Conservation (phyloP, 108 stramenopile genomes). For the Fistulifera solaris region DNA sequence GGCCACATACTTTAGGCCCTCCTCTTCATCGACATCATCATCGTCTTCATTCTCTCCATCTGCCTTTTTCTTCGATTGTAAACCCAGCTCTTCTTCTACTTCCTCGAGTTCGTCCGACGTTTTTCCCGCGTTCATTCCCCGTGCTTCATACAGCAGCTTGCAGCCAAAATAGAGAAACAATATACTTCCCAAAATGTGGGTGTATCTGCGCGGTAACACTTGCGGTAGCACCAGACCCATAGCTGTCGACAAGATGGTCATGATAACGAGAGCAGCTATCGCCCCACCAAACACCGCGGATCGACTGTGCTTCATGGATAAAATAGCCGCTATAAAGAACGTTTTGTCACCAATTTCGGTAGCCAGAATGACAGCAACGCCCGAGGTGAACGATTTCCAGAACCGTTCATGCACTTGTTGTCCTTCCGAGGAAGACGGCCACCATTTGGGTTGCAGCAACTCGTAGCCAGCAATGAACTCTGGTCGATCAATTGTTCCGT, state of each 20-base stretch:
- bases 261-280: conserved; percentile 82
- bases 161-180: conserved; percentile 98
- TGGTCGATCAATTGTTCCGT: conserved; percentile 15
- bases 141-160: conserved; percentile 81
- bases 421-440: neutral
- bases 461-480: conserved; percentile 9
- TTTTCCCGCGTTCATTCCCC: conserved; percentile 62
- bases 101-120: conserved; percentile 97
- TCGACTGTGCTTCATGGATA: conserved; percentile 88
- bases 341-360: conserved; percentile 99
- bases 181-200: conserved; percentile 88
- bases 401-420: conserved; percentile 22
- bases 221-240: conserved; percentile 93
- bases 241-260: conserved; percentile 86
- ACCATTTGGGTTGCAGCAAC: conserved; percentile 1
- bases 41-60: conserved; percentile 22
- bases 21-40: conserved; percentile 20
- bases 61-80: conserved; percentile 45
- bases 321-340: conserved; percentile 99
- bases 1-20: neutral
- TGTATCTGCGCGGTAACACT: conserved; percentile 82
- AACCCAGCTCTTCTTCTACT: conserved; percentile 90
- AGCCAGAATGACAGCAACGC: conserved; percentile 89
- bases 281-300: conserved; percentile 90
- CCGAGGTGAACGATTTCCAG: conserved; percentile 60